Evolutionary conservation across 2,329 filamentous ascomycete species (phyloP), one percentile per base, ranked within the genome.

Genomic region (Xylaria sp.): DNA sequence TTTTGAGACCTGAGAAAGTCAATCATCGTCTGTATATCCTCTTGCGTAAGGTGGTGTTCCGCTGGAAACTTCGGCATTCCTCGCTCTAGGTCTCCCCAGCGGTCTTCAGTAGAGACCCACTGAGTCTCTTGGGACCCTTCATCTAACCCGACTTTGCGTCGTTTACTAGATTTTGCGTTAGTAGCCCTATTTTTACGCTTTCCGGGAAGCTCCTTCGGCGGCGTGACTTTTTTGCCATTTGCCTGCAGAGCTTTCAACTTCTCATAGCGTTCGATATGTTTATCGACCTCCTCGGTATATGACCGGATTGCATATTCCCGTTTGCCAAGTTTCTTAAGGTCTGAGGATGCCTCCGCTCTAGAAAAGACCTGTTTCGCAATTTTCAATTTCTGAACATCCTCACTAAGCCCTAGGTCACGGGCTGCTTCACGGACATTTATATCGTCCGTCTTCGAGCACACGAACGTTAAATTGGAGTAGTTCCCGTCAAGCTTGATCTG

Each of bases 341-440:
- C 67, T 1, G 41, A 46, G 13, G 23, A 23, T 33, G 13, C 8
- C 8, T 33, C 11, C 3, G 5, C 47, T 33, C 3, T 3, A 13
- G 29, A 23, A 21, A 58, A 41, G 4, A 9, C 25, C 9, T 19
- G 13, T 27, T 27, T 35, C 15, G 25, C 31, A 19, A 29, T 19
- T 23, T 5, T 6, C 4, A 54, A 21, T 27, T 41, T 29, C 11
- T 65, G 65, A 46, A 76, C 66, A 35, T 75, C 68, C 3, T 74
- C 68, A 6, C 70, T 63, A 1, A 80, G 64, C 0, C 70, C 72
- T 3, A 83, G 68, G 8, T 62, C 71, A 13, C 75, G 70, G 0
- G 68, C 55, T 10, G 87, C 83, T 1, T 89, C 84, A 1, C 84
- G 84, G 11, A 86, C 76, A 37, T 78, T 84, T 58, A 89, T 88